A percentile compares a stretch with the other conserved stretches of the same genome.
phyloP scores from a whole-genome alignment of 2,329 filamentous ascomycete genomes.

The Mollisia scopiformis region DNA sequence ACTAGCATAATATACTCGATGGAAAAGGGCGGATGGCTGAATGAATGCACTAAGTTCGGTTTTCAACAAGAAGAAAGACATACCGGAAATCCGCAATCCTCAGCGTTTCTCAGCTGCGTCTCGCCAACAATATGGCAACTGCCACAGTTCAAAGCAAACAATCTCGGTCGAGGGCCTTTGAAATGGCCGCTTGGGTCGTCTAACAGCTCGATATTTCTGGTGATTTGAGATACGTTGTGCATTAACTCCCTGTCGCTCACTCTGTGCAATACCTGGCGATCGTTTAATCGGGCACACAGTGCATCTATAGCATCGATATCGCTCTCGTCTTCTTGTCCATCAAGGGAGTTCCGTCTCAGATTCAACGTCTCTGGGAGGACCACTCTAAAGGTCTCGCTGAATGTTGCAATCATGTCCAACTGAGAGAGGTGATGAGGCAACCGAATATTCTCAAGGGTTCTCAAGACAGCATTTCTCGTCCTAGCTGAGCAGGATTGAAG shows the following conservation, averaged over 20 bases:
- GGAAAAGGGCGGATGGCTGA: neutral
- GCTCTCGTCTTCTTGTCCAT: constrained; percentile 36
- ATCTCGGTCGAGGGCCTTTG: constrained; percentile 34
- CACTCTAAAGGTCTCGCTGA: constrained; percentile 41
- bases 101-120: constrained; percentile 37
- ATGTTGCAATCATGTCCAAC: constrained; percentile 39
- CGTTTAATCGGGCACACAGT: constrained; percentile 38
- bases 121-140: constrained; percentile 41
- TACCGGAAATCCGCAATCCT: constrained; percentile 35
- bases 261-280: constrained; percentile 42
- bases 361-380: constrained; percentile 43
- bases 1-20: neutral
- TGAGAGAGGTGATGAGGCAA: constrained; percentile 40
- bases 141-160: constrained; percentile 42
- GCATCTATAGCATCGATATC: constrained; percentile 42
- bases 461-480: constrained; percentile 42
- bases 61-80: constrained; percentile 10
- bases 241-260: constrained; percentile 44
- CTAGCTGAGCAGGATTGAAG: constrained; percentile 39
- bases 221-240: constrained; percentile 40
- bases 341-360: constrained; percentile 30
- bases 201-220: constrained; percentile 38
- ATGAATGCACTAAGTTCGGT: neutral
- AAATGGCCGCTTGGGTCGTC: constrained; percentile 40
- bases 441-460: constrained; percentile 39